Conservation (phyloP, 495 filamentous ascomycete genomes). For the Neurospora africana region DNA sequence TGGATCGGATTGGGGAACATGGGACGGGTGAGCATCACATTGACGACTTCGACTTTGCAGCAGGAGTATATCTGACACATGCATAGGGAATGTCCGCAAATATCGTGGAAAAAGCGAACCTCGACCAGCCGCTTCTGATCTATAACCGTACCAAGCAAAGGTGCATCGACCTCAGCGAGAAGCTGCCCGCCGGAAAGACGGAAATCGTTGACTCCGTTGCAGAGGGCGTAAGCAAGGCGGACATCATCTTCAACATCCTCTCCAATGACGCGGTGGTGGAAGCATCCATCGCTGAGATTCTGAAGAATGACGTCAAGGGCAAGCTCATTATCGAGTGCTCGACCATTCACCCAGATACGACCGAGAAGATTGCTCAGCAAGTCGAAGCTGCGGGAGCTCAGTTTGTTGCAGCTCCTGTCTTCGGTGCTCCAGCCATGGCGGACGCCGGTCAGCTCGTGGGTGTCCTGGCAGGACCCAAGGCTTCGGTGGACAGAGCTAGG, state of each 20-base stretch:
- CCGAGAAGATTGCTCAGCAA: constrained; percentile 47
- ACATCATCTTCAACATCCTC: constrained; percentile 78
- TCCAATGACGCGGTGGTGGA: constrained; percentile 66
- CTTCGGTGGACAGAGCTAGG: constrained; percentile 49
- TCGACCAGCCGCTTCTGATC: constrained; percentile 58
- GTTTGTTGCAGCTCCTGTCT: constrained; percentile 74
- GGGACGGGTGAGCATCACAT: constrained; percentile 54
- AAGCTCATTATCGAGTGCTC: constrained; percentile 81
- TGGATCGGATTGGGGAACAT: constrained; percentile 92
- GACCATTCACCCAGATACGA: constrained; percentile 79
- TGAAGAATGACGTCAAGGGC: constrained; percentile 46
- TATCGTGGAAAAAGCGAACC: constrained; percentile 62
- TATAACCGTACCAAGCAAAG: constrained; percentile 67
- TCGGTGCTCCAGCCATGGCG: constrained; percentile 72
- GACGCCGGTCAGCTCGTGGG: constrained; percentile 64
- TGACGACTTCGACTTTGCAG: neutral
- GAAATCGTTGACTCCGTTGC: constrained; percentile 48
- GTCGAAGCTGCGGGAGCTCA: constrained; percentile 49
- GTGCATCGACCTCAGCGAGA: constrained; percentile 43
- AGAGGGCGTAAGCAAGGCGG: constrained; percentile 55
- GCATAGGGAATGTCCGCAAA: constrained; percentile 77
- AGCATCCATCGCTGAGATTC: constrained; percentile 40
- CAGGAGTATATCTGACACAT: neutral
- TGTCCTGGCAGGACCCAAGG: constrained; percentile 60
- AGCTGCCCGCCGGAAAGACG: constrained; percentile 46